Conservation (phyloP, 768 basidiomycete genomes). For the Termitomyces sp. region DNA sequence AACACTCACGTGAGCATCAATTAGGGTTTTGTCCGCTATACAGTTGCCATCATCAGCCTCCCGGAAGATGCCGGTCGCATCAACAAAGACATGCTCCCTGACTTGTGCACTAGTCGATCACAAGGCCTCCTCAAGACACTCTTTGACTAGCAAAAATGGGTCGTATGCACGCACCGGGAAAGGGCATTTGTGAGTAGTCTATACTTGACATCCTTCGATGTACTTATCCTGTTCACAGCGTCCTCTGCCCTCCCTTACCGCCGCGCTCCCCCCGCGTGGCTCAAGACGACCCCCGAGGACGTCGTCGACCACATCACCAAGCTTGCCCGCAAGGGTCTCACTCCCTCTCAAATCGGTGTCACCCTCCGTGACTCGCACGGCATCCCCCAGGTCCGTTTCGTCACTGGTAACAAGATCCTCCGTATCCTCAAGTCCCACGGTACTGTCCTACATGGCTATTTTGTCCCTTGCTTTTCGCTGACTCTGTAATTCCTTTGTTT, state of each 20-base stretch:
- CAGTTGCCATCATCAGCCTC: constrained; percentile 43
- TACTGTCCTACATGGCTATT: constrained; percentile 31
- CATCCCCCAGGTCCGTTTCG: constrained; percentile 95
- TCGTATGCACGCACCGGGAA: constrained; percentile 99
- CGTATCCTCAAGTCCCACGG: constrained; percentile 95
- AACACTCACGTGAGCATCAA: constrained; percentile 22
- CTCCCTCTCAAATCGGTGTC: constrained; percentile 97
- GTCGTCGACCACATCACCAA: constrained; percentile 96
- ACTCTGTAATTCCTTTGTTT: constrained; percentile 20
- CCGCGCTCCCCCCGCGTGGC: constrained; percentile 91
- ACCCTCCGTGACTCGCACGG: constrained; percentile 97
- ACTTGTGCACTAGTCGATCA: neutral
- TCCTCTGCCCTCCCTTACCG: constrained; percentile 98
- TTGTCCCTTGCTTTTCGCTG: neutral
- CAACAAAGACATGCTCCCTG: neutral
- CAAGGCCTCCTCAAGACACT: constrained; percentile 30
- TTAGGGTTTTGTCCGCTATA: constrained; percentile 59
- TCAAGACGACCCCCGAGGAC: constrained; percentile 94
- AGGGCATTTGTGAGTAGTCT: constrained; percentile 88
- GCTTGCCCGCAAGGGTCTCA: constrained; percentile 95
- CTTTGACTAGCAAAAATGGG: constrained; percentile 57
- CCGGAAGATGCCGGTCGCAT: constrained; percentile 27
- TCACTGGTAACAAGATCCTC: constrained; percentile 99
- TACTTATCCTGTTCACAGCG: constrained; percentile 29
- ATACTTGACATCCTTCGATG: neutral